Evolutionary conservation across 805 yeast species (phyloP), one percentile per base, ranked within the genome.

Genomic region (Wickerhamomyces bovis): DNA sequence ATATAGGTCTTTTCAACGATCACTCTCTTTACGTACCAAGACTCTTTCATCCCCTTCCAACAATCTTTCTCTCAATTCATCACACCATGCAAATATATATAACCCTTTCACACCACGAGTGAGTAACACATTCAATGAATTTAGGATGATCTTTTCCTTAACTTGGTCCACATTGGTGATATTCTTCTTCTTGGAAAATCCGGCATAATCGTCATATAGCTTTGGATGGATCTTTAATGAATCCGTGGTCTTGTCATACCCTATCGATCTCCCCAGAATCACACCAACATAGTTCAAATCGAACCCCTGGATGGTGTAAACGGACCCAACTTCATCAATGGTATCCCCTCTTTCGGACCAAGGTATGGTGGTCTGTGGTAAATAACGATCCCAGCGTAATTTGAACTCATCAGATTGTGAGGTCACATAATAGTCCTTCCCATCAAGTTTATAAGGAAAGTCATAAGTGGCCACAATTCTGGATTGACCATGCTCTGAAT

Each of bases 201-300:
- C 77, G 6, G 77, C 77, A 52, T 61, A 64, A 46, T 73, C 77
- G 46, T 73, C 77, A 49, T 73, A 71, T 18, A 64, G 45, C 42
- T 68, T 68, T 0, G 73, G 68, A 33, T 50, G 58, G 21, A 72
- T 50, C 21, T 52, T 57, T 16, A 73, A 56, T 4, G 58, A 53
- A 41, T 72, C 75, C 4, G 53, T 67, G 1, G 21, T 54, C 3
- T 52, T 38, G 51, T 73, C 76, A 41, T 69, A 71, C 2, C 66
- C 70, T 9, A 73, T 58, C 6, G 73, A 67, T 44, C 73, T 62
- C 2, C 77, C 77, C 13, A 73, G 44, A 4, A 73, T 72, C 0
- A 73, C 72, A 39, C 72, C 77, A 2, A 75, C 75, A 51, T 69
- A 73, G 50, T 72, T 72, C 46, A 73, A 53, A 54, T 73, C 77